Evolutionary conservation across 2,329 filamentous ascomycete genomes (phyloP), one percentile per base, ranked within the genome.

Genomic region (Gnomoniopsis smithogilvyi): DNA sequence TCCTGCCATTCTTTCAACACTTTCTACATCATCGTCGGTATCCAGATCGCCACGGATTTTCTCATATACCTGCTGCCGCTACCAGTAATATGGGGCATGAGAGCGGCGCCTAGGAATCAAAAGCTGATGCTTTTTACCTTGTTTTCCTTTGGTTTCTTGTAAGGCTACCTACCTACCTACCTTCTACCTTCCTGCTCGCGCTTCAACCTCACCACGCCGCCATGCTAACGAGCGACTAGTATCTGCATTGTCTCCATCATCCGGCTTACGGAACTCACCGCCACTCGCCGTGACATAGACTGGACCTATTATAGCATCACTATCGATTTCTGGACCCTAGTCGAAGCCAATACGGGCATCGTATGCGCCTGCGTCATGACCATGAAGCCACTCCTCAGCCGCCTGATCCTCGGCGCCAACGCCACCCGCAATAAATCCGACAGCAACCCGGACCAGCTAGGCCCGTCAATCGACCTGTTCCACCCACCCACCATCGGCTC

Each of bases 331-430:
- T 70, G 68, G 69, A 65, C 68, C 2, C 54, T 59, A 10, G 61
- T 67, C 53, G 68, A 70, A 33, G 43, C 66, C n/a, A 68, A 70
- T 56, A 64, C 60, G 3, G 64, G 66, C 58, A 64, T 70, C 21
- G 62, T 69, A 3, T 70, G 68, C 58, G 65, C 66, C 2, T 69
- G 67, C 36, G 48, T 69, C 33, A 67, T 66, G 58, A 69, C 67
- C 2, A 60, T 69, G 38, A 67, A 65, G 41, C 68, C 66, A 1
- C 38, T 69, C 2, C 21, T 65, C 14, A 54, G 50, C 22, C 63
- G 70, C 4, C 65, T 72, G 41, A 66, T 74, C 7, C 45, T 33
- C 62, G 51, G 54, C 2, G 26, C 56, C 10, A 19, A 58, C 36
- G 26, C 55, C 30, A 34, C 36, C 3, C 38, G n/a, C 38, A 3